Evolutionary conservation across 208 protist species (phyloP), one percentile per base, ranked within the genome.

Genomic region (Herpetomonas tarakana): DNA sequence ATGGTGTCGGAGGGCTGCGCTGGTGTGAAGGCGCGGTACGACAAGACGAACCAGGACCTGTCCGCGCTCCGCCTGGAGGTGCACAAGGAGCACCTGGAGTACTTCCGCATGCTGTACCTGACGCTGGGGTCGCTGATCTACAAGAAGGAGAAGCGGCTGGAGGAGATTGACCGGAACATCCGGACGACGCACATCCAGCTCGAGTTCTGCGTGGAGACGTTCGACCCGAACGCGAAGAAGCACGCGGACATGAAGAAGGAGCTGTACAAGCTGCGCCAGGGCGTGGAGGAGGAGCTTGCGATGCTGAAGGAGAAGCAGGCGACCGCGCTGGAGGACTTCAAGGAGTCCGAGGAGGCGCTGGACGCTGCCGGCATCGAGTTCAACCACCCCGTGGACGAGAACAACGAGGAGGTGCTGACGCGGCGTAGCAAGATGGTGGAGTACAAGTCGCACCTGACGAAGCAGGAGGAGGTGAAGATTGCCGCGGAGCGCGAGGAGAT

Each of bases 401-500:
- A 86, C 65, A 80, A 91, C 61, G 85, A 91, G 74, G 83, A 88
- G 69, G 68, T 83, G 52, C 68, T 91, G 57, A 78, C 76, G 28
- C 78, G 86, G 30, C 81, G 86, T 67, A 86, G 76, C 71, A 89
- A 92, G 76, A 92, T 92, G 64, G 80, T 92, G 50, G 81, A 89
- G 72, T 92, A 92, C 81, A 67, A 70, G 53, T 68, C 86, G n/a
- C 82, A 92, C 66, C 65, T 92, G 63, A 61, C 82, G 51, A 92
- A 89, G 72, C 81, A 87, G 58, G 82, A 91, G 64, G 86, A 90
- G 69, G 86, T 89, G n/a, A n/a, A n/a, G n/a, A n/a, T n/a, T n/a
- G n/a, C n/a, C n/a, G n/a, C n/a, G n/a, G n/a, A n/a, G n/a, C 73
- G 86, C 66, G 83, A 88, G 84, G 85, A 92, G 71, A 78, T 89